Conservation (phyloP, 495 filamentous ascomycete genomes). For the Lasiosphaeris hirsuta region DNA sequence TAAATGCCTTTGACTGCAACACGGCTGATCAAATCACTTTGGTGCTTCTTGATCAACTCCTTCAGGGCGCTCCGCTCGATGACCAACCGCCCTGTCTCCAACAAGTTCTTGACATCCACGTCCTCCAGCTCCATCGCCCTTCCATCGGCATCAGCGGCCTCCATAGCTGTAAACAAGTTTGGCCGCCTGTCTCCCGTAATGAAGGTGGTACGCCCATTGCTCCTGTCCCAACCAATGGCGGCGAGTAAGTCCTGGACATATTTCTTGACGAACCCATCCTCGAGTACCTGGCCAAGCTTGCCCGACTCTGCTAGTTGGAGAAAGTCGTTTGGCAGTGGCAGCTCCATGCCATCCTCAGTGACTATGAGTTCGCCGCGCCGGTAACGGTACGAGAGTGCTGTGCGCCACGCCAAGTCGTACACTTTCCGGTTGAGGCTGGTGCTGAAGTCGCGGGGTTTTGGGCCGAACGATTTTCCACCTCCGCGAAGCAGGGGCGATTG, state of each 20-base stretch:
- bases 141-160: constrained; percentile 59
- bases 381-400: constrained; percentile 88
- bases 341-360: constrained; percentile 66
- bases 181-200: constrained; percentile 59
- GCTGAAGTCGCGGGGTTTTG: constrained; percentile 83
- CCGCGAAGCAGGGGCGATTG: constrained; percentile 81
- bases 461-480: constrained; percentile 83
- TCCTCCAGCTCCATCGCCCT: constrained; percentile 64
- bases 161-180: constrained; percentile 57
- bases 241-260: constrained; percentile 63
- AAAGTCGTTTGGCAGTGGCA: constrained; percentile 49
- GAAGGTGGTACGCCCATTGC: constrained; percentile 69
- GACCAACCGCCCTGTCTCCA: constrained; percentile 79
- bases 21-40: constrained; percentile 61
- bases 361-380: constrained; percentile 80
- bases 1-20: constrained; percentile 33
- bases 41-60: constrained; percentile 68
- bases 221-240: constrained; percentile 67
- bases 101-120: constrained; percentile 89
- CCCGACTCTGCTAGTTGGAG: constrained; percentile 28
- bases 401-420: constrained; percentile 95
- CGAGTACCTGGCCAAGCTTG: constrained; percentile 32
- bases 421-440: constrained; percentile 81
- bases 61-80: constrained; percentile 82
- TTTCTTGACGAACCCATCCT: constrained; percentile 50